phyloP scores from a whole-genome alignment of 108 stramenopile genomes.

The Nitzschia sp. region DNA sequence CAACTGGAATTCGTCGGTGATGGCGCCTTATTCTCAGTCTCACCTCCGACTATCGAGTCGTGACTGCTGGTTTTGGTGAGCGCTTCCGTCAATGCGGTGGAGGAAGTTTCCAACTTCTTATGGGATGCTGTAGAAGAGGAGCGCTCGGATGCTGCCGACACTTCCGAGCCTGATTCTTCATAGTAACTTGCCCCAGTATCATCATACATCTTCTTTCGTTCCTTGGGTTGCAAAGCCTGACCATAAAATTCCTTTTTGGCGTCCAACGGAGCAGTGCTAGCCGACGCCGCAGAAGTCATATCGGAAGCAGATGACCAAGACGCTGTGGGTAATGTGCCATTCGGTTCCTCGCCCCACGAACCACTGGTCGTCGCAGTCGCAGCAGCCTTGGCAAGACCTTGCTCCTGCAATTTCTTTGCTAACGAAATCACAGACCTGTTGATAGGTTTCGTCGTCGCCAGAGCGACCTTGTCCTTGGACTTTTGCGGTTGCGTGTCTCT shows the following conservation, averaged over 20 bases:
- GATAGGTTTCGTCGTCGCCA: constrained; percentile 1
- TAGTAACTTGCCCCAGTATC: constrained; percentile 34
- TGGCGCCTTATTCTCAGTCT: neutral
- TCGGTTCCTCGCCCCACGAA: constrained; percentile 20
- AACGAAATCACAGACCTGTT: neutral
- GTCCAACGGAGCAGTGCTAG: neutral
- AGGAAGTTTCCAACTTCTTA: constrained; percentile 7
- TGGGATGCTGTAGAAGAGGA: neutral
- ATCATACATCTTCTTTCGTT: constrained; percentile 34
- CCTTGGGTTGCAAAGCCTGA: constrained; percentile 11
- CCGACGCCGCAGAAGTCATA: neutral
- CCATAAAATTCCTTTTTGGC: constrained; percentile 29
- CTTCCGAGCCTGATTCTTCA: constrained; percentile 35
- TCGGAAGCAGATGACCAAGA: constrained; percentile 26
- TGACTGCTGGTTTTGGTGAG: constrained; percentile 19
- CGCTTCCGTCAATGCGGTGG: constrained; percentile 17
- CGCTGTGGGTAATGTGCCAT: constrained; percentile 26
- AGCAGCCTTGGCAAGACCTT: constrained; percentile 1
- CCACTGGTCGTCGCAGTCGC: neutral
- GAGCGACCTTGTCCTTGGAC: neutral
- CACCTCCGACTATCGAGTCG: neutral
- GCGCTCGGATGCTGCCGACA: neutral
- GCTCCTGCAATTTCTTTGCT: neutral
- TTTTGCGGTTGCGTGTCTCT: neutral
- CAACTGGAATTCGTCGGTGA: neutral